Base-by-base conservation (phyloP, 805 yeast species). In the Cyberlindnera misumaiensis region DNA sequence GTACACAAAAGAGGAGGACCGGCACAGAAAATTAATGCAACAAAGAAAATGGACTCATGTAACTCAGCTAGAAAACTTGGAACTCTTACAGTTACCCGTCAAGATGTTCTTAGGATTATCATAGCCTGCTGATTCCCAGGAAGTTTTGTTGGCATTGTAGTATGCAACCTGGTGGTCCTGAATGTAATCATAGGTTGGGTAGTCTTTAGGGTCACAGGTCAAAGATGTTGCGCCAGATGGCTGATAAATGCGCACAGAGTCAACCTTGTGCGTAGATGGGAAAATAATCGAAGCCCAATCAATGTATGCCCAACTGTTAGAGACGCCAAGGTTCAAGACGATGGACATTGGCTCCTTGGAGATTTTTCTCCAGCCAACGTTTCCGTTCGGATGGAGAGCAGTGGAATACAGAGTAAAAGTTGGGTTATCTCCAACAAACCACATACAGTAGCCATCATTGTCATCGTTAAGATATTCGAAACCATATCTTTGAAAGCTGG, bases 291-390 rank as follows among this genome's bases (percentile, higher is more conserved):
- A 67, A 32, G 78, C 76, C 96, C 96, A 90, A 63, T 88, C 90
- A 45, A 90, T 90, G 60, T 84, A 86, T 7, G 93, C 85, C 97
- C 97, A 90, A 43, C 78, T 83, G 53, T 80, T 83, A 12, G 97
- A 89, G 38, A 90, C 65, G 69, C 96, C 98, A 64, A 90, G 63
- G 60, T 90, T 90, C 69, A 90, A 55, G 47, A 90, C 64, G 44
- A 90, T 72, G 2, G 95, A 73, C 97, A 90, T 88, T 47, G 97
- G 97, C 57, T 90, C 98, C 58, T 83, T 81, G 16, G 93, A 70
- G 22, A 90, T 73, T 47, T 74, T 63, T 61, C 97, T 77, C 82
- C 83, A 77, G 30, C 77, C 93, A 47, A 90, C 65, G 59, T 90
- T 90, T 49, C 98, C 97, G 59, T 84, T 84, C 28, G 96, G 96